A percentile compares a stretch with the other conserved stretches of the same genome.
These are phyloP conservation scores for Podosphaera fusca DNA, from an alignment of 2,329 filamentous ascomycete species.

Conservation along the genomic window DNA sequence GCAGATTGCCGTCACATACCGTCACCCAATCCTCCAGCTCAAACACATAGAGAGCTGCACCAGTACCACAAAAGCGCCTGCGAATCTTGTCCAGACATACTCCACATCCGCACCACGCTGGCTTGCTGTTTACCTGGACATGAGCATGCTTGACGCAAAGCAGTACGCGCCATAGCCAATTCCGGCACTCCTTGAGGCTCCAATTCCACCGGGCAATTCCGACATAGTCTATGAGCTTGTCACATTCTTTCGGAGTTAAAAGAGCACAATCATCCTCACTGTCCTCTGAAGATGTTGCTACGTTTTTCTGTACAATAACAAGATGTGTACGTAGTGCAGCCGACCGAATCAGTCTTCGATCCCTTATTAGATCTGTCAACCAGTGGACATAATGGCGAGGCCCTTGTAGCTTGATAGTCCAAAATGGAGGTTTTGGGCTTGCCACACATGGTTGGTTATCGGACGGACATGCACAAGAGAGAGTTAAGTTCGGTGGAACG, in stretches of 20 bases:
- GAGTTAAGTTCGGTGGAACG: neutral
- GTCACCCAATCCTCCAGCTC: neutral
- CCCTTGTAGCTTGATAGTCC: neutral
- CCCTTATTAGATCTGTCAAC: neutral
- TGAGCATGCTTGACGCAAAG: neutral
- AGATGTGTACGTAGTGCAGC: neutral
- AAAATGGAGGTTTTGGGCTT: neutral
- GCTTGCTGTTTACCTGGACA: neutral
- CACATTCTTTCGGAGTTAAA: neutral
- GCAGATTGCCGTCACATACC: neutral
- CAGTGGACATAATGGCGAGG: neutral
- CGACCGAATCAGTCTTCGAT: neutral
- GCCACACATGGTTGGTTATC: neutral
- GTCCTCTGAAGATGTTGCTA: neutral
- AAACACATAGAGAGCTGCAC: neutral
- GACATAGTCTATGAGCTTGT: neutral
- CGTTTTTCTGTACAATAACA: neutral
- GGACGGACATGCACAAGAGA: neutral
- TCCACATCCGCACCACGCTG: neutral
- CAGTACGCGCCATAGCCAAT: neutral
- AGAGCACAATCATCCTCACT: neutral
- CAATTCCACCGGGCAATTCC: neutral
- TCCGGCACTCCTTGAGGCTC: neutral
- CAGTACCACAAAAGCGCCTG: neutral
- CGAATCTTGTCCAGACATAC: neutral